A percentile compares a stretch with the other conserved stretches of the same genome.
phyloP scores from a whole-genome alignment of 225 moss, liverwort and hornwort species.

The Straminergon stramineum region DNA sequence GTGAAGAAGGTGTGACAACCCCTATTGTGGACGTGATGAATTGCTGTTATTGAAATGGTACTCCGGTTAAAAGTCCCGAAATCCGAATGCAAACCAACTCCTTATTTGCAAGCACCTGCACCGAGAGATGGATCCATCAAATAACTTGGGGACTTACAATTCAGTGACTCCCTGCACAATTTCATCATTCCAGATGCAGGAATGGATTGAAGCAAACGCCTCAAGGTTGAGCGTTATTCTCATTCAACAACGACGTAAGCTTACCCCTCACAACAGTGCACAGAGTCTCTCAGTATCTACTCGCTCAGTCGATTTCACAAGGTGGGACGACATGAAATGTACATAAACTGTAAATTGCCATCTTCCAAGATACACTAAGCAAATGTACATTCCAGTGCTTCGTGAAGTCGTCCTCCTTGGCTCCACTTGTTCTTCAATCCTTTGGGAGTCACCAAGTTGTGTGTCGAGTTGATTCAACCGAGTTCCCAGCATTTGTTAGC shows the following conservation, averaged over 20 bases:
- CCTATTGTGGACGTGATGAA: neutral
- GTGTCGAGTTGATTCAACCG: neutral
- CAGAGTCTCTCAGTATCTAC: neutral
- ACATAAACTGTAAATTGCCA: neutral
- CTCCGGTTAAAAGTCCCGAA: too few species aligned
- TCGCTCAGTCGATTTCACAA: neutral
- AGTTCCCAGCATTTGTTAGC: neutral
- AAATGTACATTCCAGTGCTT: neutral
- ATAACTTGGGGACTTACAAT: neutral
- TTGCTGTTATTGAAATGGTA: neutral
- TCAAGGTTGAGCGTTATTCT: neutral
- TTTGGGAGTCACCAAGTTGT: neutral
- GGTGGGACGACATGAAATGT: neutral
- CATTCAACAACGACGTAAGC: neutral
- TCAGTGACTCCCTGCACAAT: neutral
- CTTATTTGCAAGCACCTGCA: neutral
- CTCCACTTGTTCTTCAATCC: neutral
- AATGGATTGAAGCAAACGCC: neutral
- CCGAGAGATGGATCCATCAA: neutral
- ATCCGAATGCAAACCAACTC: neutral
- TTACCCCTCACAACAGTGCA: neutral
- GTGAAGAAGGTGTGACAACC: too few species aligned
- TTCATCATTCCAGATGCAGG: neutral
- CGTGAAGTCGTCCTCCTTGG: slow-evolving; percentile 1
- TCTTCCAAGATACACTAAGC: neutral